Base-by-base conservation (phyloP, 176 grass and related monocot genomes). In the Ananas comosus region DNA sequence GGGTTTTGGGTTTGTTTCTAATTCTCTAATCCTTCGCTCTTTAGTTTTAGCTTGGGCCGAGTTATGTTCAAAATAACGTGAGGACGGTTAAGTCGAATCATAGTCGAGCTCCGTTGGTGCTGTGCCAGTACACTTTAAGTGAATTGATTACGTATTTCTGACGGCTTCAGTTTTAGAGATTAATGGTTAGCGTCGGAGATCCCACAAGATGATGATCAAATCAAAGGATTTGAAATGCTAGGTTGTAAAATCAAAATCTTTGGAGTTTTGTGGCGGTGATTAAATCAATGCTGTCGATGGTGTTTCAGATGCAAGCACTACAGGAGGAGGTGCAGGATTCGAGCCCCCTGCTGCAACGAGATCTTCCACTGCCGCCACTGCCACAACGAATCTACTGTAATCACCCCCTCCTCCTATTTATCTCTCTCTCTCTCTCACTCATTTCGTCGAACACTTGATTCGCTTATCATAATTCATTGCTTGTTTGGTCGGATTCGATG, bases 291-390 rank as follows among this genome's bases (percentile, higher is more conserved):
- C n/a, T 70, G 54, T 21, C 48, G 14, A 70, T 42, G 17, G 9
- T 56, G 27, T 11, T 2, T 50, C 82, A 96, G 92, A 65, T 96
- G 93, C 88, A 92, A 89, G 79, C 93, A 96, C 83, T 96, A 90
- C 70, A 70, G 84, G 79, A 71, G 86, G 80, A 78, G 93, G 73
- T 96, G 93, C 81, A 82, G 73, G 86, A 81, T 96, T 71, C 86
- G 93, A 51, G 86, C 89, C 53, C 89, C 86, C 16, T 96, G 89
- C 79, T 92, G 93, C 74, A 75, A 84, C 71, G 83, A 85, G 64
- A 72, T 96, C 80, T 92, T 96, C 81, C 51, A 74, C 79, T 92
- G 93, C 80, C 88, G 89, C 80, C 93, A 92, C 75, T 90, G 92
- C 76, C 92, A 96, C 83, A 85, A 92, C 72, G 81, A 92, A 50